These are phyloP conservation scores for Pleurotus tuoliensis DNA, from an alignment of 768 basidiomycete species.

Conservation along the genomic window DNA sequence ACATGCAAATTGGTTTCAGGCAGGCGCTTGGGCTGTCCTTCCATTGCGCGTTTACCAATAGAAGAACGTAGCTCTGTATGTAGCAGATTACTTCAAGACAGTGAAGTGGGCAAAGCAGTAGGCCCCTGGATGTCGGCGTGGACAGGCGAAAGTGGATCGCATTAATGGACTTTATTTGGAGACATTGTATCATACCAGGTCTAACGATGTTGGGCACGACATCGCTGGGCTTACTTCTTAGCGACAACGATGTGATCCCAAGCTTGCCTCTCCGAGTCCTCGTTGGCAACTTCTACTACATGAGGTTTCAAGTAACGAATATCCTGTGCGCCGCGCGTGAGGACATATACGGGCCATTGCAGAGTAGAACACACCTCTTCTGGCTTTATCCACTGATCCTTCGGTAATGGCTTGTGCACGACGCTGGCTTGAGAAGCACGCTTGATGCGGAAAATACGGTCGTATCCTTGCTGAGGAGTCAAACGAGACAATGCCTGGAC, in stretches of 20 bases:
- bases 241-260: constrained; percentile 81
- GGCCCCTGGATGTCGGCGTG: too few relatives aligned
- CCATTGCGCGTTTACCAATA: too few relatives aligned
- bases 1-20: too few relatives aligned
- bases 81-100: too few relatives aligned
- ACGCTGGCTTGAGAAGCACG: constrained; percentile 76
- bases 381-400: constrained; percentile 73
- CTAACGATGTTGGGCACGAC: too few relatives aligned
- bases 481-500: constrained; percentile 82
- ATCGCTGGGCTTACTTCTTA: constrained; percentile 48
- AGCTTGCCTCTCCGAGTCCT: constrained; percentile 68
- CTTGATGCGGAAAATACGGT: constrained; percentile 88
- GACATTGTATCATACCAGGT: too few relatives aligned
- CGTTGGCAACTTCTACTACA: constrained; percentile 66
- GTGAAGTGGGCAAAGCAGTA: too few relatives aligned
- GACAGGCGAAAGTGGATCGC: too few relatives aligned
- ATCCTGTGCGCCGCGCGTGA: constrained; percentile 52
- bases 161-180: too few relatives aligned
- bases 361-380: constrained; percentile 55
- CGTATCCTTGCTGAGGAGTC: constrained; percentile 75
- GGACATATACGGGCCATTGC: neutral
- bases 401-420: constrained; percentile 74
- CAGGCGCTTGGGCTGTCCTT: too few relatives aligned
- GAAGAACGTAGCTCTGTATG: too few relatives aligned
- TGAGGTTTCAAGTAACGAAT: constrained; percentile 82